Conservation (phyloP, 768 basidiomycete genomes). For the Tulasnella sp. region DNA sequence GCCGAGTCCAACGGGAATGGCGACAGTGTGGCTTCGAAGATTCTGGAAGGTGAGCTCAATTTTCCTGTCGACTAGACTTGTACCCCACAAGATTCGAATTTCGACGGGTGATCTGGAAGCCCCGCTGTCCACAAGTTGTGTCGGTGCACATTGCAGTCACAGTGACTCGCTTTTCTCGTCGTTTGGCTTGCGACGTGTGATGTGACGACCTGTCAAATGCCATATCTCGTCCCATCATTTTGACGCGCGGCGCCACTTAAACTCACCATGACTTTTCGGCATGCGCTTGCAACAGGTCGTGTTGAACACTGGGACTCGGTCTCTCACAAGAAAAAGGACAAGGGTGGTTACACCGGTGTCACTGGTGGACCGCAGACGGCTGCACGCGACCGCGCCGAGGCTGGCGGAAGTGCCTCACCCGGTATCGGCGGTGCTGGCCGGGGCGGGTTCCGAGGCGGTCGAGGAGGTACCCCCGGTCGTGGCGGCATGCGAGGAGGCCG, state of each 20-base stretch:
- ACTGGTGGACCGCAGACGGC: constrained; percentile 32
- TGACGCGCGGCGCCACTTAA: neutral
- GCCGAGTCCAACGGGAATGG: constrained; percentile 61
- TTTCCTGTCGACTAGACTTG: neutral
- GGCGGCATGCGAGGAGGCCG: constrained; percentile 46
- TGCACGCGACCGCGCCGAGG: constrained; percentile 22
- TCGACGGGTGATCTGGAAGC: neutral
- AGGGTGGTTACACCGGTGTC: constrained; percentile 45
- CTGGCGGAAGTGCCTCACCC: constrained; percentile 5
- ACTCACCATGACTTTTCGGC: neutral
- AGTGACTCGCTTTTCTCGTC: constrained; percentile 23
- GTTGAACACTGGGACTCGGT: constrained; percentile 78
- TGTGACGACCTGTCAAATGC: neutral
- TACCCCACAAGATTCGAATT: neutral
- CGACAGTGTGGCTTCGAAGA: constrained; percentile 59
- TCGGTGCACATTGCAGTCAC: neutral
- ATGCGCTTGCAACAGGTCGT: constrained; percentile 42
- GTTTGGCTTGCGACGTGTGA: neutral
- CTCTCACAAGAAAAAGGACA: constrained; percentile 68
- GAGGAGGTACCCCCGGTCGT: constrained; percentile 35
- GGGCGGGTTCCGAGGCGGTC: constrained; percentile 52
- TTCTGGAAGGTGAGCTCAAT: constrained; percentile 57
- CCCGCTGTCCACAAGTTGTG: neutral
- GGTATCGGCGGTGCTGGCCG: constrained; percentile 29
- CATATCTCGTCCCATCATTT: neutral